Evolutionary conservation across 352 stramenopile species (phyloP).

Genomic region (Blastocystis sp.): DNA sequence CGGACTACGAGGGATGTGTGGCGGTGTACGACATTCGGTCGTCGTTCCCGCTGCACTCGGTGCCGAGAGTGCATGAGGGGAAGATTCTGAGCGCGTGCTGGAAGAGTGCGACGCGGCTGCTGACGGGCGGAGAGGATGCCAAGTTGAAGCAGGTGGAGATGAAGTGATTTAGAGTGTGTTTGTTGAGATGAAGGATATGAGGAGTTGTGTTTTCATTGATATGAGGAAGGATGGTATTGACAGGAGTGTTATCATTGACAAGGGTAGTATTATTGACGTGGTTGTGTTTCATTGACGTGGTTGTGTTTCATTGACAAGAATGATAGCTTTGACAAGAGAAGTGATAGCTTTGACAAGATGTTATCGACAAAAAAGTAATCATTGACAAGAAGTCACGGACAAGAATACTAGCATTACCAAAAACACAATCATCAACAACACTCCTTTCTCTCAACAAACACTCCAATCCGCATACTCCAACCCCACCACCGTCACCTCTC

Average conservation of each 20-base stretch:
- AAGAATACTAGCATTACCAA: no score
- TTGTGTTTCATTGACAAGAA: no score
- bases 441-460: conserved; percentile 14
- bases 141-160: conserved; percentile 33
- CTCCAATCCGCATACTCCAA: conserved; percentile 32
- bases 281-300: no score
- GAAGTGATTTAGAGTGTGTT: not conserved
- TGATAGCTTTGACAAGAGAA: no score
- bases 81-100: conserved; percentile 5
- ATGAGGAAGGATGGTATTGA: no score
- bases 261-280: no score
- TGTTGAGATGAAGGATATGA: not conserved
- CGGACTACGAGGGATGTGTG: not conserved
- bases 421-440: no score
- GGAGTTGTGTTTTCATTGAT: not conserved
- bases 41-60: not conserved
- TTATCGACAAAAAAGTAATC: no score
- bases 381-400: no score
- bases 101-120: not conserved
- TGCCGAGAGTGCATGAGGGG: not conserved
- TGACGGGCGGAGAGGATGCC: conserved; percentile 34
- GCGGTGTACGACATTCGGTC: conserved; percentile 39
- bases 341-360: no score
- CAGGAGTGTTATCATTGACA: no score
- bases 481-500: not conserved